Conservation (phyloP, 2,329 filamentous ascomycete species). For the Aspergillus unguis region DNA sequence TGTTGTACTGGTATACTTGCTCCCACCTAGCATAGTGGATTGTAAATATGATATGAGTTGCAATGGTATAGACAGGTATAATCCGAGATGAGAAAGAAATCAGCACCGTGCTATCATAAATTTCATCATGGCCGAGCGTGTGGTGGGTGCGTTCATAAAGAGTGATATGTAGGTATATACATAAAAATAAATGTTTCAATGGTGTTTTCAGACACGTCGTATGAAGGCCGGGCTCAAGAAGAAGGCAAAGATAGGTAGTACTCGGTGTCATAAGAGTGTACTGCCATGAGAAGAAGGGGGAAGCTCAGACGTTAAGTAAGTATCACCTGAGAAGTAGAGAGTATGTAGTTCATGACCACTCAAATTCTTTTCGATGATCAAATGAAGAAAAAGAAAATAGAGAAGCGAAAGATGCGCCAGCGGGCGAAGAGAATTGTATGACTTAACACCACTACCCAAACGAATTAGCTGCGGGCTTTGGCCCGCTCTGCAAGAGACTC, state of each 20-base stretch:
- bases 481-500: conserved; percentile 40
- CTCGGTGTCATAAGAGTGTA: no score
- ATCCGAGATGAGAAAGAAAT: not conserved
- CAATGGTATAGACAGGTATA: not conserved
- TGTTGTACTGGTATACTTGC: not conserved
- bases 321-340: no score
- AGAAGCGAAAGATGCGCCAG: not conserved
- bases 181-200: not conserved
- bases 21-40: no score
- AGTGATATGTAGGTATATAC: conserved; percentile 9
- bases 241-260: no score
- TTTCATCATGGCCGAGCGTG: conserved; percentile 4
- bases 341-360: not conserved
- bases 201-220: not conserved
- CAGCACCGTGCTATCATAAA: conserved; percentile 7
- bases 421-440: not conserved
- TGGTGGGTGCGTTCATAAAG: not conserved
- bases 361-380: not conserved
- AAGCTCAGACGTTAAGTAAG: no score
- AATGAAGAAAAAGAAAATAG: not conserved
- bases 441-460: conserved; percentile 27
- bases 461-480: conserved; percentile 35
- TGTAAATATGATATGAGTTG: no score
- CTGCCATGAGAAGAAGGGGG: no score
- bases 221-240: not conserved